Evolutionary conservation across 148 eudicot genomes (phyloP).

Genomic region (Nepenthes mirabilis): DNA sequence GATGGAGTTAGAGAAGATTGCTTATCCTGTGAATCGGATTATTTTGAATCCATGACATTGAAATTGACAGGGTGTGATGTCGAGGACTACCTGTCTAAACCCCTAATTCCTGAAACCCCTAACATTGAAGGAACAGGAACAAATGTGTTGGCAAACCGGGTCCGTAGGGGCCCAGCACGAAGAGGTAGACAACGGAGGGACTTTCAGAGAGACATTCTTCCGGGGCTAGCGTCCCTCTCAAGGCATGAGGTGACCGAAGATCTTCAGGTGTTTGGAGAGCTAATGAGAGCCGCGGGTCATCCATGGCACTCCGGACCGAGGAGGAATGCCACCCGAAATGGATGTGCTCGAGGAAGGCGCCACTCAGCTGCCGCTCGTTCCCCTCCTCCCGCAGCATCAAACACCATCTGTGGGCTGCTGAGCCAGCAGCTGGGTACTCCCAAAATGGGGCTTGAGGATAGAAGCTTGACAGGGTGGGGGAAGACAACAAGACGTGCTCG

Average conservation of each 20-base stretch:
- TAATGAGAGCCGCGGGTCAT: conserved; percentile 84
- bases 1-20: background rate
- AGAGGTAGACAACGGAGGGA: conserved; percentile 80
- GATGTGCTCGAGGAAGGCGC: conserved; percentile 56
- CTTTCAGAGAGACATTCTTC: conserved; percentile 88
- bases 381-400: conserved; percentile 14
- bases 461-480: conserved; percentile 85
- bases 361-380: conserved; percentile 20
- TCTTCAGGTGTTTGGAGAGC: conserved; percentile 74
- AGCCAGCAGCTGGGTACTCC: conserved; percentile 17
- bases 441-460: conserved; percentile 53
- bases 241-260: conserved; percentile 92
- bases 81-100: conserved; percentile 71
- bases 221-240: conserved; percentile 67
- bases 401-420: conserved; percentile 15
- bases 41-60: conserved; percentile 59
- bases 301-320: conserved; percentile 53
- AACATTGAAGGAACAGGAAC: conserved; percentile 29
- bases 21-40: conserved; percentile 32
- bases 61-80: conserved; percentile 35
- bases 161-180: conserved; percentile 55
- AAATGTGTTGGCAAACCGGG: conserved; percentile 17
- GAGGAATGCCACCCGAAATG: conserved; percentile 43
- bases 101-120: conserved; percentile 39
- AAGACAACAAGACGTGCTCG: conserved; percentile 85